phyloP scores from a whole-genome alignment of 768 basidiomycete species.

The Trametes cinnabarina region DNA sequence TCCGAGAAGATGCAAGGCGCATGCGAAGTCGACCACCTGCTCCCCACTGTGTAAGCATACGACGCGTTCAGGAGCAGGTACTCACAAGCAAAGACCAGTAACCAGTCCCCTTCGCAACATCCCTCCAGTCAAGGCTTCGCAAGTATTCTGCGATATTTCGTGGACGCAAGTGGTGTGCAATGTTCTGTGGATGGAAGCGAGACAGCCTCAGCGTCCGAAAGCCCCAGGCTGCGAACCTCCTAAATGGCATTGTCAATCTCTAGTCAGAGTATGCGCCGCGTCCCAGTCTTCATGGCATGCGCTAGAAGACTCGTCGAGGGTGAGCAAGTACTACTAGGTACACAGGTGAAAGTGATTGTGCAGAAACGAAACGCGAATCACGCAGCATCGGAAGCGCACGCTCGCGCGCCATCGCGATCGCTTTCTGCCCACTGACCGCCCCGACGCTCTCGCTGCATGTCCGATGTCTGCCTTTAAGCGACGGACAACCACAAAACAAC shows the following conservation, averaged over 20 bases:
- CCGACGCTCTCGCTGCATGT: background rate
- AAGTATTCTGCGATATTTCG: background rate
- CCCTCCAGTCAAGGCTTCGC: background rate
- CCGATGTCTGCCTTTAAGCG: conserved; percentile 82
- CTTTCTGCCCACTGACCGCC: background rate
- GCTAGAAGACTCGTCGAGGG: background rate
- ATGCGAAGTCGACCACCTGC: conserved; percentile 54
- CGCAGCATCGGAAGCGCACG: background rate
- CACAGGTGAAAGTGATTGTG: background rate
- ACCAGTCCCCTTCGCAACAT: background rate
- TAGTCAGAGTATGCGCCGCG: background rate
- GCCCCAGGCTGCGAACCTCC: background rate
- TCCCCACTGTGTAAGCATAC: conserved; percentile 1
- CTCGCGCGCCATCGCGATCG: background rate
- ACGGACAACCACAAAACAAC: conserved; percentile 47
- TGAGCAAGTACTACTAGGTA: background rate
- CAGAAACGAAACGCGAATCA: no score
- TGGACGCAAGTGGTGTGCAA: background rate
- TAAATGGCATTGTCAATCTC: background rate
- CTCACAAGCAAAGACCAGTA: conserved; percentile 4
- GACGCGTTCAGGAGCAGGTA: no score
- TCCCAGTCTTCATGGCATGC: background rate
- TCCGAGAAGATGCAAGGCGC: conserved; percentile 59
- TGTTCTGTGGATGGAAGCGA: background rate
- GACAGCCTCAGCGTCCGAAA: background rate